These are phyloP conservation scores for Pichia cephalocereana DNA, from an alignment of 805 yeast genomes.

Conservation along the genomic window DNA sequence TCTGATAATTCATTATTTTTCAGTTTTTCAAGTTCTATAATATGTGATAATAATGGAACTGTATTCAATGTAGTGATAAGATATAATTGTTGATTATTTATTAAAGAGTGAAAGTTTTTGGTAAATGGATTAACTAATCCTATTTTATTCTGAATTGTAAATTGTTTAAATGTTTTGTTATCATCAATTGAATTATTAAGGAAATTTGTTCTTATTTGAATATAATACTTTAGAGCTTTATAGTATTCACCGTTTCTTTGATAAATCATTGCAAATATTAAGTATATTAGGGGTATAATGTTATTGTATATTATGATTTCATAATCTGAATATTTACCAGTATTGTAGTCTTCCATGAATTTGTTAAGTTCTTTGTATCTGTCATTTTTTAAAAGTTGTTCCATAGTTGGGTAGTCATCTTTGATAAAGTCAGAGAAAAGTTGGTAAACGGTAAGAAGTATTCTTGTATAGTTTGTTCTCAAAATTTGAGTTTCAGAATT, in stretches of 20 bases:
- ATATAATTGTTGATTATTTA: neutral
- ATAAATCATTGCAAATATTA: constrained; percentile 31
- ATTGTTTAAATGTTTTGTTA: constrained; percentile 11
- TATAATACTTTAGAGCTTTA: constrained; percentile 32
- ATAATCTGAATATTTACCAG: constrained; percentile 29
- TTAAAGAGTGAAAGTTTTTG: neutral
- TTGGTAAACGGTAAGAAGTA: constrained; percentile 19
- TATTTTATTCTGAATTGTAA: neutral
- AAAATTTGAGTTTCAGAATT: neutral
- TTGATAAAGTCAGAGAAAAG: constrained; percentile 29
- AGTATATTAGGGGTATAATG: constrained; percentile 30
- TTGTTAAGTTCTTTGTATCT: neutral
- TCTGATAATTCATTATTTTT: constrained; percentile 12
- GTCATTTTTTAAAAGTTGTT: constrained; percentile 10
- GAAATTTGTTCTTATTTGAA: constrained; percentile 10
- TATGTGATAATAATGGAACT: constrained; percentile 13
- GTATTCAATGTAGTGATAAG: constrained; percentile 18
- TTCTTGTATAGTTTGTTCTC: neutral
- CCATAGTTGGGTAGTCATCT: constrained; percentile 14
- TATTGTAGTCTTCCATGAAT: constrained; percentile 27
- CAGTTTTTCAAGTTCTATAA: constrained; percentile 11
- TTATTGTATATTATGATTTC: constrained; percentile 30
- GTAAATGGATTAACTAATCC: neutral
- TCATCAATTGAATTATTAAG: neutral
- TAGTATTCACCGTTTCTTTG: constrained; percentile 30